phyloP scores from a whole-genome alignment of 78 protist species.

The Chrysochromulina tobinii region DNA sequence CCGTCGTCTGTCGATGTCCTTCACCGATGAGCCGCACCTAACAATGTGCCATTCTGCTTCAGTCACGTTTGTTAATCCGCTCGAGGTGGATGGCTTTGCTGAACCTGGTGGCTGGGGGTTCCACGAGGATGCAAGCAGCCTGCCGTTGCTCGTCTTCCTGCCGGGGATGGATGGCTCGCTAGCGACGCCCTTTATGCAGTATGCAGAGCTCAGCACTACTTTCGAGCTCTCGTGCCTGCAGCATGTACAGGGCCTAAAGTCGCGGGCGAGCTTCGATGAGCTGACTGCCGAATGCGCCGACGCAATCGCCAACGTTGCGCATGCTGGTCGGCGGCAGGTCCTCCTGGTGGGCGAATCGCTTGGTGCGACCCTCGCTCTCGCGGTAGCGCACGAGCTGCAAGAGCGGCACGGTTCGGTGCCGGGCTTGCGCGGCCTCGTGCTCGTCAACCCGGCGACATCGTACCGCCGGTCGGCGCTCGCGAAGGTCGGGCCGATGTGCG shows the following conservation, averaged over 20 bases:
- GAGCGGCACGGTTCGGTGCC: neutral
- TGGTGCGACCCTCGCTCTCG: neutral
- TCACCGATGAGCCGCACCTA: no score
- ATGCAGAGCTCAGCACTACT: neutral
- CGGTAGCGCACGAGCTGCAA: neutral
- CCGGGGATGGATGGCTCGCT: conserved; percentile 20
- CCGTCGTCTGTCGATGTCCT: no score
- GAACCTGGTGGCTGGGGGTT: neutral
- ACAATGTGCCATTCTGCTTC: no score
- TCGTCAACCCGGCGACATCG: conserved; percentile 13
- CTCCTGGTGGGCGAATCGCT: conserved; percentile 12
- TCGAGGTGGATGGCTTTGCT: neutral
- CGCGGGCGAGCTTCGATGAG: neutral
- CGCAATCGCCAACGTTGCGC: neutral
- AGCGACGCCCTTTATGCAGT: neutral
- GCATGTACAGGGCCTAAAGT: neutral
- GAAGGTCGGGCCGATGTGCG: neutral
- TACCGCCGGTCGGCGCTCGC: neutral
- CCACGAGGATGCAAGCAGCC: neutral
- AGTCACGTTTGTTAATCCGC: neutral
- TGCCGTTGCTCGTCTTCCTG: neutral
- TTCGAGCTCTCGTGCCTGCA: conserved; percentile 8
- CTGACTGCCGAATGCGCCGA: neutral
- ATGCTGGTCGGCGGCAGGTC: neutral
- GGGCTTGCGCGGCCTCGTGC: neutral